These are phyloP conservation scores for Pyrus betulifolia DNA, from an alignment of 306 rosid genomes.

Conservation along the genomic window DNA sequence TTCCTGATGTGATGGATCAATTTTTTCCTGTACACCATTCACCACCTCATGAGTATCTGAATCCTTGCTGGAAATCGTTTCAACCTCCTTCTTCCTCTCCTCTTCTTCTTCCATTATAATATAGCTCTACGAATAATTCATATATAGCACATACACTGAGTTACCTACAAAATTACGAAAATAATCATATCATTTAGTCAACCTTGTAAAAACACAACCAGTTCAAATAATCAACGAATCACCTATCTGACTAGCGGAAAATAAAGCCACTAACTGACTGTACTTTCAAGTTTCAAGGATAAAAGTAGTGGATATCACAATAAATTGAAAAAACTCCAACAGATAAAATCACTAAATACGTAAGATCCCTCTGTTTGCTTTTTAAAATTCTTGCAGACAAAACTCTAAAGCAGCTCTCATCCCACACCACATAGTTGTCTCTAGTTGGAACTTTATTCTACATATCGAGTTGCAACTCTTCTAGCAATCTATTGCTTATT, in stretches of 20 bases:
- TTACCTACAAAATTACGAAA: slow-evolving; percentile 33
- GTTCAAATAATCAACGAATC: not conserved
- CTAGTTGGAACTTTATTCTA: not conserved
- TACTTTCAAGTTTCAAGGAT: not conserved
- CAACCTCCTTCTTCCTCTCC: slow-evolving; percentile 33
- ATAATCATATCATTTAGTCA: not conserved
- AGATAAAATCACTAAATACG: not conserved
- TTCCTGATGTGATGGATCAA: slow-evolving; percentile 25
- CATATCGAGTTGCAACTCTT: not conserved
- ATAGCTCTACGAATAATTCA: slow-evolving; percentile 25
- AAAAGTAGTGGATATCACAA: not conserved
- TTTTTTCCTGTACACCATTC: slow-evolving; percentile 25
- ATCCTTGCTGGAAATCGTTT: slow-evolving; percentile 29
- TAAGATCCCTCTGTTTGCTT: not conserved
- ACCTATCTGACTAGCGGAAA: not conserved
- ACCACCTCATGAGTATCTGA: slow-evolving; percentile 25
- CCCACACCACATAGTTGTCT: not conserved
- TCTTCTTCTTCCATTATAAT: slow-evolving; percentile 74
- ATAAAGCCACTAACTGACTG: not conserved
- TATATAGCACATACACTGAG: slow-evolving; percentile 14
- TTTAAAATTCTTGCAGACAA: not conserved
- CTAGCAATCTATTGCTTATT: not conserved
- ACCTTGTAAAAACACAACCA: not conserved
- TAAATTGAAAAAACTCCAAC: slow-evolving; percentile 3
- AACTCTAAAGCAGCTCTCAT: not conserved